Evolutionary conservation across 176 grass and related monocot genomes (phyloP).

Genomic region (Carex cristatella): DNA sequence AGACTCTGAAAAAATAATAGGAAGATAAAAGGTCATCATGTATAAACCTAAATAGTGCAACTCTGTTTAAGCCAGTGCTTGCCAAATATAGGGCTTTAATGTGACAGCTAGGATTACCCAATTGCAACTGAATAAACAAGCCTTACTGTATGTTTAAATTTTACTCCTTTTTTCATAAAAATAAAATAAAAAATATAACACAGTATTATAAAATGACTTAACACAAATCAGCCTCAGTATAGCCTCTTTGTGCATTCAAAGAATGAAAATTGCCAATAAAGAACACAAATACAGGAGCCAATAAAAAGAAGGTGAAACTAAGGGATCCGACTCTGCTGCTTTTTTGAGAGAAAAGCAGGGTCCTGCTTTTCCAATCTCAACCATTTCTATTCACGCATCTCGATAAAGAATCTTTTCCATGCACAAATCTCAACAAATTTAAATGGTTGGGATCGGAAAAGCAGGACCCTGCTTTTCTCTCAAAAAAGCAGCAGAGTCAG

Average conservation of each 20-base stretch:
- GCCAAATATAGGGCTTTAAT: neutral
- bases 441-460: too few species aligned
- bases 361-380: too few species aligned
- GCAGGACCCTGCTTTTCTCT: too few species aligned
- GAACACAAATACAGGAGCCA: constrained; percentile 2
- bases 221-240: constrained; percentile 18
- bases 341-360: too few species aligned
- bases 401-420: too few species aligned
- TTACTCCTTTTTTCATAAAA: neutral
- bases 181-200: neutral
- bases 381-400: too few species aligned
- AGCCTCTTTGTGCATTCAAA: neutral
- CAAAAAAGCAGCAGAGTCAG: too few species aligned
- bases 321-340: too few species aligned
- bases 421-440: too few species aligned
- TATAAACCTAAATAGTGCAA: neutral
- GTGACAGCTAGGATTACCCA: neutral
- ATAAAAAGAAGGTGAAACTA: neutral
- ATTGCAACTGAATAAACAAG: neutral
- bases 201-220: neutral
- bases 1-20: constrained; percentile 59
- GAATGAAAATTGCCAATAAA: neutral
- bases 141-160: neutral
- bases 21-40: constrained; percentile 10
- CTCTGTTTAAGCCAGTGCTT: neutral